Evolutionary conservation across 176 grass and related monocot genomes (phyloP).

Genomic region (Phyllostachys edulis): DNA sequence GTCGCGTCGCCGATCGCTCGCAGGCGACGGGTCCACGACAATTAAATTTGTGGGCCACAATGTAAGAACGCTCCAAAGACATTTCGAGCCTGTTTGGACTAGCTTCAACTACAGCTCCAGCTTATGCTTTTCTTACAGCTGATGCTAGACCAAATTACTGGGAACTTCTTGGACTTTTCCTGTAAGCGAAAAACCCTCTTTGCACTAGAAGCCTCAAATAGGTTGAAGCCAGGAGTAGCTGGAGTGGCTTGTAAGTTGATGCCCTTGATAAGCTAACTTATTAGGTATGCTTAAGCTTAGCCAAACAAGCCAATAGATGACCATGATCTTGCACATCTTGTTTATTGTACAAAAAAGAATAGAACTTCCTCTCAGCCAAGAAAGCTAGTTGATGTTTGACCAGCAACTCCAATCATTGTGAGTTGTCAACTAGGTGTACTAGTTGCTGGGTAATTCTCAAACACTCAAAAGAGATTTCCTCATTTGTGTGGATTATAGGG

Average conservation of each 20-base stretch:
- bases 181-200: neutral
- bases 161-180: neutral
- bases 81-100: neutral
- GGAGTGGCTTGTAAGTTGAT: neutral
- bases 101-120: neutral
- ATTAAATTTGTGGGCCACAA: neutral
- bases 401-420: neutral
- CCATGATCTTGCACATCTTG: neutral
- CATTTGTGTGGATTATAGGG: neutral
- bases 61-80: no score
- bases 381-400: neutral
- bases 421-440: neutral
- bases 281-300: neutral
- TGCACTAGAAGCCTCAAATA: neutral
- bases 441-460: no score
- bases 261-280: neutral
- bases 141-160: neutral
- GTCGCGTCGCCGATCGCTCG: no score
- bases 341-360: neutral
- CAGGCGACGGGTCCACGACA: no score
- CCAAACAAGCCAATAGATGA: neutral
- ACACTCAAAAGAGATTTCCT: no score
- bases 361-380: neutral
- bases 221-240: neutral
- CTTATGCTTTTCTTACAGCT: neutral